These are phyloP conservation scores for Fonticula alba DNA, from an alignment of 78 protist genomes.

Conservation along the genomic window DNA sequence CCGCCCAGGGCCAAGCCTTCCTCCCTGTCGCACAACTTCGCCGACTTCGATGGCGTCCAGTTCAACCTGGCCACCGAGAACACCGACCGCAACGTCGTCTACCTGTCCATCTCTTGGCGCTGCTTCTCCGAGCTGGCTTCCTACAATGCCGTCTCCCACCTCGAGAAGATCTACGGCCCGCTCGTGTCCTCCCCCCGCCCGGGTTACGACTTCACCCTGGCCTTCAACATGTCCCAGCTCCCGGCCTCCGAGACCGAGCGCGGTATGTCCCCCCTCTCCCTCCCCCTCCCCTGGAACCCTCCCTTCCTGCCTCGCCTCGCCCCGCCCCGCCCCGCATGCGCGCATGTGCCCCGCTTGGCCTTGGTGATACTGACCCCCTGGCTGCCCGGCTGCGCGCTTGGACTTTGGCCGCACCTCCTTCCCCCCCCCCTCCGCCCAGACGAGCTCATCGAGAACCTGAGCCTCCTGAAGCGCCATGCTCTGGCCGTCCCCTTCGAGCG, in stretches of 20 bases:
- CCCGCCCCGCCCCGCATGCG: too few species aligned
- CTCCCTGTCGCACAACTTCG: conserved; percentile 11
- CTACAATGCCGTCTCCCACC: not conserved
- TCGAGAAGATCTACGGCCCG: not conserved
- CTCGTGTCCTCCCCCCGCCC: not conserved
- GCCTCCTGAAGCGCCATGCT: conserved; percentile 38
- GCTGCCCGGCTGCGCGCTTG: too few species aligned
- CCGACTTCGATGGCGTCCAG: conserved; percentile 57
- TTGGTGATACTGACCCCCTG: too few species aligned
- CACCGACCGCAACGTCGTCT: conserved; percentile 6
- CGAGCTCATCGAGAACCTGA: conserved; percentile 22
- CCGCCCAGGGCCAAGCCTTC: too few species aligned
- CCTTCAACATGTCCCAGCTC: not conserved
- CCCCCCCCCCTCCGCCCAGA: conserved; percentile 2
- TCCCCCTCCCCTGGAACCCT: too few species aligned
- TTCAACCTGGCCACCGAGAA: conserved; percentile 26
- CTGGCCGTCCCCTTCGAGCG: conserved; percentile 47
- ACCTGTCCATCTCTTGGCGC: conserved; percentile 13
- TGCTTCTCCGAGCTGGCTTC: not conserved
- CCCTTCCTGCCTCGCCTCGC: too few species aligned
- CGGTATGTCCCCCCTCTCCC: too few species aligned
- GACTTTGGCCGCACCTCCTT: too few species aligned
- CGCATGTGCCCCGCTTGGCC: too few species aligned
- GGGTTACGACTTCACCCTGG: conserved; percentile 4
- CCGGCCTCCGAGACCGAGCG: too few species aligned